Conservation (phyloP, 2,329 filamentous ascomycete species). For the Arthrobotrys entomopaga region DNA sequence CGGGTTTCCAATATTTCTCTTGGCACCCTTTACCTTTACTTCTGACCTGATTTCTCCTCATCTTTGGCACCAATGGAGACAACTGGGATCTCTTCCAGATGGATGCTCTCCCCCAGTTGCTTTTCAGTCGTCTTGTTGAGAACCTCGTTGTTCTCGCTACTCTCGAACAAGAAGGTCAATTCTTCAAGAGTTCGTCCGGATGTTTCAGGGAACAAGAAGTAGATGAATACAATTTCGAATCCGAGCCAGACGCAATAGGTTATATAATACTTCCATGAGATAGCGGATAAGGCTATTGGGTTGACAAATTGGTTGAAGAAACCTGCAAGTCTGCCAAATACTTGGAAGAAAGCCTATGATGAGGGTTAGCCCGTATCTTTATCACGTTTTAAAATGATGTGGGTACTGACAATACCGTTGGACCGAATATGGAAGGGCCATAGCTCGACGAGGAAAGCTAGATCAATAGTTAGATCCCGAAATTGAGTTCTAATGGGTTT, state of each 20-base stretch:
- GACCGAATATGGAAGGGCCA: constrained; percentile 70
- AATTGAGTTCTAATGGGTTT: not conserved
- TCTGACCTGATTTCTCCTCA: constrained; percentile 30
- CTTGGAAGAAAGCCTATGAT: constrained; percentile 59
- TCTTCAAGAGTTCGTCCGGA: constrained; percentile 64
- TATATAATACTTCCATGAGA: constrained; percentile 64
- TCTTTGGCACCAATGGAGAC: constrained; percentile 17
- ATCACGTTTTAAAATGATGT: constrained; percentile 57
- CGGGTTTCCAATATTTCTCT: too few species aligned
- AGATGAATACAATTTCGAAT: constrained; percentile 64
- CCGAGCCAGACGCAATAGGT: constrained; percentile 64
- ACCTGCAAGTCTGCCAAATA: constrained; percentile 62
- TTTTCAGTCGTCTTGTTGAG: constrained; percentile 45
- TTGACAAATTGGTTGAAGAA: constrained; percentile 67
- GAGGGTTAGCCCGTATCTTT: constrained; percentile 28
- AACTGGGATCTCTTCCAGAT: constrained; percentile 33
- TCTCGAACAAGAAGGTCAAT: constrained; percentile 62
- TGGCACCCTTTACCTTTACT: too few species aligned
- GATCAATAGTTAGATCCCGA: not conserved
- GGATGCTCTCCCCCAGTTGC: constrained; percentile 33
- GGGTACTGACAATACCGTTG: constrained; percentile 66
- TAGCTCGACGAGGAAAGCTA: constrained; percentile 69
- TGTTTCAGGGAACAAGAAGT: constrained; percentile 65
- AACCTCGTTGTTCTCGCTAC: constrained; percentile 41
- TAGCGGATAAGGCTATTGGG: constrained; percentile 64